Conservation (phyloP, 805 yeast genomes). For the Peterozyma toletana region DNA sequence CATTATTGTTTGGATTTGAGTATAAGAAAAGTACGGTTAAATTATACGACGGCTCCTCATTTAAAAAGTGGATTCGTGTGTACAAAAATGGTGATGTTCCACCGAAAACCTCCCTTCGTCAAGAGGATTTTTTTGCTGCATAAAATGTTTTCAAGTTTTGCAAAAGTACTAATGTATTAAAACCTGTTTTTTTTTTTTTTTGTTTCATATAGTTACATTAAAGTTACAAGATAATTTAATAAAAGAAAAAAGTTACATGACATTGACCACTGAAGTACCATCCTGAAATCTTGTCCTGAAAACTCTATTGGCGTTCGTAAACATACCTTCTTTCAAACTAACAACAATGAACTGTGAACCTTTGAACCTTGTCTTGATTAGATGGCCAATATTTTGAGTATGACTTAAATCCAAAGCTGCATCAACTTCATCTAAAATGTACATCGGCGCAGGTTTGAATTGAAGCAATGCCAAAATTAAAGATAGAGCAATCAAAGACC, state of each 20-base stretch:
- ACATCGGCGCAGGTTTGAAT: conserved; percentile 98
- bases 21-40: conserved; percentile 5
- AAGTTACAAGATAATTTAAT: not conserved
- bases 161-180: too few species aligned
- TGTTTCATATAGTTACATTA: too few species aligned
- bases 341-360: conserved; percentile 97
- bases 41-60: conserved; percentile 15
- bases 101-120: too few species aligned
- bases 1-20: conserved; percentile 10
- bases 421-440: conserved; percentile 94
- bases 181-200: too few species aligned
- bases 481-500: conserved; percentile 89
- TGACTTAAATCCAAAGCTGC: conserved; percentile 97
- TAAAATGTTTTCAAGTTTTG: too few species aligned
- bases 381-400: conserved; percentile 94
- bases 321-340: conserved; percentile 96
- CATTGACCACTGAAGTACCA: conserved; percentile 88
- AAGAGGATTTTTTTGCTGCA: too few species aligned
- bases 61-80: conserved; percentile 14
- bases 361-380: conserved; percentile 89
- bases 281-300: conserved; percentile 93
- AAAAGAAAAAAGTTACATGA: conserved; percentile 31
- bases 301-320: conserved; percentile 91
- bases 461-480: conserved; percentile 86
- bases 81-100: not conserved